Conservation (phyloP, 352 stramenopile genomes). For the Blastocystis sp. region DNA sequence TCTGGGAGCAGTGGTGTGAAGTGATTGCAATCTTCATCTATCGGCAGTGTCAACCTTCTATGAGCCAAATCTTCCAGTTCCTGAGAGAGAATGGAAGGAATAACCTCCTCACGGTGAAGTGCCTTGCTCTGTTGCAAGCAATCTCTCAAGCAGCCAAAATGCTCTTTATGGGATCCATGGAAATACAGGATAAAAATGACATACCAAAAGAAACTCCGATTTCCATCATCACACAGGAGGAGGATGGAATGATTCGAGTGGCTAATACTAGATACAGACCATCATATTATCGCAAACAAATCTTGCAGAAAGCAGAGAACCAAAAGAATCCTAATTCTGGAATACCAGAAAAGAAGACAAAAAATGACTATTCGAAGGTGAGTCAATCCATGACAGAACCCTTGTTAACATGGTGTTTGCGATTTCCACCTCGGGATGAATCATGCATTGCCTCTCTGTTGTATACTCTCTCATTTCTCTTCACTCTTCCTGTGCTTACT, state of each 20-base stretch:
- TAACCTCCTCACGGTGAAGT: not conserved
- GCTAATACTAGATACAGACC: slow-evolving; percentile 28
- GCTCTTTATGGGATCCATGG: not conserved
- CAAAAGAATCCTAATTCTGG: not conserved
- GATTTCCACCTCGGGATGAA: slow-evolving; percentile 32
- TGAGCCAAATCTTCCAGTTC: slow-evolving; percentile 17
- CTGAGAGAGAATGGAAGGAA: slow-evolving; percentile 27
- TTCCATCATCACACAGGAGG: not conserved
- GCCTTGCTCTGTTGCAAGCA: not conserved
- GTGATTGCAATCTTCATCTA: not conserved
- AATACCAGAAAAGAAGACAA: not conserved
- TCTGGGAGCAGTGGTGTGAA: slow-evolving; percentile 13
- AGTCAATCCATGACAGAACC: not conserved
- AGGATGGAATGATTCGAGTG: not conserved
- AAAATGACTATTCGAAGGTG: slow-evolving; percentile 12
- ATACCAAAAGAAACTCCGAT: not conserved
- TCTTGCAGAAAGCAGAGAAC: not conserved
- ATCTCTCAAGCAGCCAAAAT: not conserved
- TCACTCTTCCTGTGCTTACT: not conserved
- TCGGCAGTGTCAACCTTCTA: not conserved
- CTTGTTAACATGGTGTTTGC: slow-evolving; percentile 8
- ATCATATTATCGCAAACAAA: slow-evolving; percentile 42
- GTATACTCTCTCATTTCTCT: not conserved
- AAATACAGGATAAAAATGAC: not conserved
- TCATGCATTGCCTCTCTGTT: not conserved